Evolutionary conservation across 2,329 filamentous ascomycete species (phyloP).

Genomic region (Alternaria gansuensis): DNA sequence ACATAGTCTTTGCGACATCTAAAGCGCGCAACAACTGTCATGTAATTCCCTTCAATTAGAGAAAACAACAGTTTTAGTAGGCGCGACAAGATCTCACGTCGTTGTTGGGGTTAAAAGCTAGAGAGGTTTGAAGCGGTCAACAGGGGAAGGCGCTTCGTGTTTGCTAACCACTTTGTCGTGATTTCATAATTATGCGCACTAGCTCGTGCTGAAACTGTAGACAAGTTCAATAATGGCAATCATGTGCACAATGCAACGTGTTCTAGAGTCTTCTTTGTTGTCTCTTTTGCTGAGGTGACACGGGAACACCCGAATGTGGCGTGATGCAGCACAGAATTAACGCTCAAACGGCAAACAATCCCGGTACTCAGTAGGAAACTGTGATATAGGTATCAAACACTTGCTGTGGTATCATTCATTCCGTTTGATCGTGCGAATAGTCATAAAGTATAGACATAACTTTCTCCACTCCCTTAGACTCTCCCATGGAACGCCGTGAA

Average conservation of each 20-base stretch:
- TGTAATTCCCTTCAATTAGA: neutral
- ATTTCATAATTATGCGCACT: neutral
- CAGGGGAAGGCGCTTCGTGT: neutral
- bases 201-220: neutral
- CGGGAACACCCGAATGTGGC: neutral
- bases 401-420: constrained; percentile 15
- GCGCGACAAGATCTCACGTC: neutral
- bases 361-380: neutral
- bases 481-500: constrained; percentile 9
- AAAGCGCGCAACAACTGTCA: neutral
- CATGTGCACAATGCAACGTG: neutral
- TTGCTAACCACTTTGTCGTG: neutral
- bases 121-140: neutral
- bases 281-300: neutral
- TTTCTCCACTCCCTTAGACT: constrained; percentile 8
- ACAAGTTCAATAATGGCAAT: neutral
- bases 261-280: neutral
- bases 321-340: neutral
- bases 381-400: neutral
- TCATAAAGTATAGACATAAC: constrained; percentile 3
- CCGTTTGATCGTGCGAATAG: constrained; percentile 8
- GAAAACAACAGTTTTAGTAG: neutral
- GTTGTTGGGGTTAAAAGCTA: neutral
- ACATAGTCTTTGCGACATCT: neutral
- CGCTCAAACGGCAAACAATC: neutral